Evolutionary conservation across 2,329 filamentous ascomycete species (phyloP), one percentile per base, ranked within the genome.

Genomic region (Neonectria magnoliae): DNA sequence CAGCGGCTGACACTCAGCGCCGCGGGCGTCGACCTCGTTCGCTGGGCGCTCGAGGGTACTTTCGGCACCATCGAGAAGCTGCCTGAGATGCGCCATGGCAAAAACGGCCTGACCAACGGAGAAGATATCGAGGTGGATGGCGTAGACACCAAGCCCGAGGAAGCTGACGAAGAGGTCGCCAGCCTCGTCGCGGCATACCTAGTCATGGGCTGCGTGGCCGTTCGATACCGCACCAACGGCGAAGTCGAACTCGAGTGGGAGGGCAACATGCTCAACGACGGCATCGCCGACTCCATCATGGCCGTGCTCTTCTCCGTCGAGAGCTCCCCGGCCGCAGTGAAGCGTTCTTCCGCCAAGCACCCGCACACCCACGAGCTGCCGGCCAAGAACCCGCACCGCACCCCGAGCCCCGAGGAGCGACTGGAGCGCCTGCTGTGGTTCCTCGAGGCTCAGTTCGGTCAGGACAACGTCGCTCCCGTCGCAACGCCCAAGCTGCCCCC

Each of bases 251-350:
- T 98, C 3, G 94, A 97, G 80, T 99, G 96, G 96, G 95, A 98
- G 78, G 96, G 94, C 62, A 99, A 98, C 77, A 92, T 97, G 82
- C 90, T 98, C 75, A 99, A 98, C 78, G 96, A 99, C 76, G 93
- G 94, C 65, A 97, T 99, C 74, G 96, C 96, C n/a, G 96, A 99
- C 79, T 94, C 96, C 16, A 92, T 98, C 59, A 93, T 98, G 85
- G 94, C 94, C 1, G 93, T 98, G 3, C 85, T 99, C 11, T 89
- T 97, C 72, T 94, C 92, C 0, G 93, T 97, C 22, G 96, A 99
- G 80, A 97, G 91, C 79, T 97, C 93, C 58, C 96, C 95, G 5
- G 96, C 96, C 14, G 95, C 96, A 13, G 95, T 99, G 55, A 97
- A 96, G 81, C 92, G 93, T 42, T 76, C 71, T 38, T 73, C 72